phyloP scores from a whole-genome alignment of 306 rosid species.

The Vachellia pachyceras region DNA sequence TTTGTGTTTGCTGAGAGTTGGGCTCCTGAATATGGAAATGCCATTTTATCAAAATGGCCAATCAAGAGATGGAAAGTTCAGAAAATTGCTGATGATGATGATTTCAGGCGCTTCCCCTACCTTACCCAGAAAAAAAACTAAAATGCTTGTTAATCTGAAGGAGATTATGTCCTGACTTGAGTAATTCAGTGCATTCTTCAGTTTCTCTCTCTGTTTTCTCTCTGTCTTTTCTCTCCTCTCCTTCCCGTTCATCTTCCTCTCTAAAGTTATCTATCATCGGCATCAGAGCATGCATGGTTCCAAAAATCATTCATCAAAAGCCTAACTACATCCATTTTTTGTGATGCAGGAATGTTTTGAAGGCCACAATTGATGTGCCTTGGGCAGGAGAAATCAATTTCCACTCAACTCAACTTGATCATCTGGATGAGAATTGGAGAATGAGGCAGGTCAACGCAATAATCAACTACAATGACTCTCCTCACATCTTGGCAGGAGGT shows the following conservation, averaged over 20 bases:
- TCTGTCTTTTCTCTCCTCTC: too few species aligned
- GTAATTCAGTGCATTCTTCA: too few species aligned
- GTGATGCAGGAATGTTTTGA: slow-evolving; percentile 67
- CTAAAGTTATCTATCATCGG: too few species aligned
- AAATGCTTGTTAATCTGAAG: not conserved
- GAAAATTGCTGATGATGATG: slow-evolving; percentile 86
- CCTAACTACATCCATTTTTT: not conserved
- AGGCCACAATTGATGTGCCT: slow-evolving; percentile 84
- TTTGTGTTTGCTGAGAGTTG: slow-evolving; percentile 94
- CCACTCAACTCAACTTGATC: slow-evolving; percentile 88
- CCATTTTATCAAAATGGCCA: slow-evolving; percentile 89
- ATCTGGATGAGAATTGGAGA: slow-evolving; percentile 91
- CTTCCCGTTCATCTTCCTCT: too few species aligned
- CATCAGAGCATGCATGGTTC: too few species aligned
- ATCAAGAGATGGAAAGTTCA: slow-evolving; percentile 81
- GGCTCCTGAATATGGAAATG: slow-evolving; percentile 96
- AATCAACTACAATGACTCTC: slow-evolving; percentile 66
- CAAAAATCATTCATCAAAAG: too few species aligned
- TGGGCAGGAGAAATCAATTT: slow-evolving; percentile 79
- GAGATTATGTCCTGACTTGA: too few species aligned
- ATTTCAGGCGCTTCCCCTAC: slow-evolving; percentile 63
- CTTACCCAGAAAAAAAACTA: not conserved
- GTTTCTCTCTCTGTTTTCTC: too few species aligned
- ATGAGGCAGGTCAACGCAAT: slow-evolving; percentile 84
- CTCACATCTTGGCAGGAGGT: slow-evolving; percentile 85